These are phyloP conservation scores for Rhizopus microsporus DNA, from an alignment of 371 early-diverging fungal genomes.

Conservation along the genomic window DNA sequence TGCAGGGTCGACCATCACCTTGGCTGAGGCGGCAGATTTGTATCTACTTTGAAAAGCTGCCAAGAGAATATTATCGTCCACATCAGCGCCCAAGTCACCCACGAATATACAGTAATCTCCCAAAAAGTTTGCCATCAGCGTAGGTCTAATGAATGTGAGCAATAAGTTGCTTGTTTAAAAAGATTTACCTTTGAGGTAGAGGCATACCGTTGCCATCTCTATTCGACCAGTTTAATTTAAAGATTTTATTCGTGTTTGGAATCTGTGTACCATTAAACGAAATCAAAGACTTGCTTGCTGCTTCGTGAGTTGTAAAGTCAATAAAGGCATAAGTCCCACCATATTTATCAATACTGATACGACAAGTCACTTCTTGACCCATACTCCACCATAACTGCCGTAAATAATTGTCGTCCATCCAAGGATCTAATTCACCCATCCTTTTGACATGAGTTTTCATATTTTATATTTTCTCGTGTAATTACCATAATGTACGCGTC, in stretches of 20 bases:
- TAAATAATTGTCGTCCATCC: constrained; percentile 81
- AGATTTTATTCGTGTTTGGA: constrained; percentile 73
- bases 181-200: constrained; percentile 3
- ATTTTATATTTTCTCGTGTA: not conserved
- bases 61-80: constrained; percentile 64
- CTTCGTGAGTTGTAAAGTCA: constrained; percentile 56
- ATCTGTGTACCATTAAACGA: constrained; percentile 72
- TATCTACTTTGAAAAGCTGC: constrained; percentile 64
- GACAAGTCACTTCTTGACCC: constrained; percentile 59
- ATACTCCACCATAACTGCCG: constrained; percentile 63
- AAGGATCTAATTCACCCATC: constrained; percentile 80
- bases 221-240: constrained; percentile 88
- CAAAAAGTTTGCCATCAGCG: not conserved
- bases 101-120: constrained; percentile 79
- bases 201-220: constrained; percentile 52
- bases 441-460: constrained; percentile 17
- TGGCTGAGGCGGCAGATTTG: constrained; percentile 73
- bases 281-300: constrained; percentile 64
- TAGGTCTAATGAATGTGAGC: not conserved
- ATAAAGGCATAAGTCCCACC: constrained; percentile 67
- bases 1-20: constrained; percentile 78
- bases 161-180: not conserved
- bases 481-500: constrained; percentile 14
- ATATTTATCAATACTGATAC: constrained; percentile 23
- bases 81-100: constrained; percentile 76